Conservation (phyloP, 495 filamentous ascomycete genomes). For the Haplographium delicatum region DNA sequence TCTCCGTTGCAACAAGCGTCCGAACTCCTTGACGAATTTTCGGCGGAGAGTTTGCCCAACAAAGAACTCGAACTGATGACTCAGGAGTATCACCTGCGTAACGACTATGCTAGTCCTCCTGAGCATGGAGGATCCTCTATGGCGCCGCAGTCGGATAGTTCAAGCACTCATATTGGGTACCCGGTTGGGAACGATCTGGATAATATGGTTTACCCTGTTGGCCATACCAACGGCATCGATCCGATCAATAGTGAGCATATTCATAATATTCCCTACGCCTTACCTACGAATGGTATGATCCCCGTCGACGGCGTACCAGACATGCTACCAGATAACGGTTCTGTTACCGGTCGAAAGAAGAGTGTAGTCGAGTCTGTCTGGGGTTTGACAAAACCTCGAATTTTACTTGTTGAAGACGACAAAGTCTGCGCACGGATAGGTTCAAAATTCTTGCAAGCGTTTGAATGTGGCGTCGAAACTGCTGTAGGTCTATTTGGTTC, state of each 20-base stretch:
- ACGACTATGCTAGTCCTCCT: conserved; percentile 33
- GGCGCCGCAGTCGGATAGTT: conserved; percentile 31
- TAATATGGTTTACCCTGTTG: conserved; percentile 83
- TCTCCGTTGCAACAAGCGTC: conserved; percentile 85
- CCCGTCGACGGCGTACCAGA: conserved; percentile 19
- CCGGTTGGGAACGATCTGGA: conserved; percentile 63
- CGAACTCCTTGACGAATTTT: conserved; percentile 76
- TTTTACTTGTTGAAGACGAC: conserved; percentile 94
- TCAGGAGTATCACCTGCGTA: conserved; percentile 61
- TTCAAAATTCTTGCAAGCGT: conserved; percentile 85
- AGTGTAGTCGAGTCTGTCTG: conserved; percentile 64
- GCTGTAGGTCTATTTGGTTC: conserved; percentile 60
- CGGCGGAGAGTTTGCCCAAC: conserved; percentile 73
- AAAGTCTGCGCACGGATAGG: conserved; percentile 90
- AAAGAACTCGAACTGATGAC: conserved; percentile 71
- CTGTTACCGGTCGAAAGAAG: conserved; percentile 19
- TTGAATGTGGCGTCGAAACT: conserved; percentile 83
- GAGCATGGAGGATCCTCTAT: conserved; percentile 18
- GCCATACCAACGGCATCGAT: conserved; percentile 85
- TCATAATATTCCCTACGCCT: conserved; percentile 82
- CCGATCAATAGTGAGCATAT: conserved; percentile 93
- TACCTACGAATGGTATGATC: conserved; percentile 50
- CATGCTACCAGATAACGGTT: conserved; percentile 12
- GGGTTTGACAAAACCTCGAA: conserved; percentile 72
- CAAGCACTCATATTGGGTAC: conserved; percentile 37